These are phyloP conservation scores for Hygrophila difformis DNA, from an alignment of 257 asterid genomes.

Conservation along the genomic window DNA sequence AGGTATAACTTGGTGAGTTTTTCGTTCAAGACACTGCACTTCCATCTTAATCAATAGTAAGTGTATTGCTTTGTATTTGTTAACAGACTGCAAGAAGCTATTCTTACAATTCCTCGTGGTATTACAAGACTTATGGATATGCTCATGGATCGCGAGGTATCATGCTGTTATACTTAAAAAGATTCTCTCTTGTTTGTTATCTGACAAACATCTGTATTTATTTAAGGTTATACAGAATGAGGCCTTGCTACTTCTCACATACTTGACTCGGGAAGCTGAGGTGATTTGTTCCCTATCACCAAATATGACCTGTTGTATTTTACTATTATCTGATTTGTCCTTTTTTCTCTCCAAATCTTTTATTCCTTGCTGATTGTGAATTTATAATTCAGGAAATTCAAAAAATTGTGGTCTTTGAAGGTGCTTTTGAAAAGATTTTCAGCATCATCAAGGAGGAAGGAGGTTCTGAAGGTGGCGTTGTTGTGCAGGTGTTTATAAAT, in stretches of 20 bases:
- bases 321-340: too few relatives aligned
- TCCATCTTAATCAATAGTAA: slow-evolving; percentile 7
- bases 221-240: slow-evolving; percentile 83
- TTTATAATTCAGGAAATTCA: slow-evolving; percentile 74
- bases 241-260: slow-evolving; percentile 78
- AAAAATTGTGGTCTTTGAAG: slow-evolving; percentile 94
- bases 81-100: slow-evolving; percentile 93
- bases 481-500: slow-evolving; percentile 65
- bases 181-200: slow-evolving; percentile 5
- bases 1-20: slow-evolving; percentile 39
- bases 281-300: slow-evolving; percentile 26
- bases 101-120: slow-evolving; percentile 82
- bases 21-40: slow-evolving; percentile 1
- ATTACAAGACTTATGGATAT: slow-evolving; percentile 93
- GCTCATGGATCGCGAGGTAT: slow-evolving; percentile 99
- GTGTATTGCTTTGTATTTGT: slow-evolving; percentile 14
- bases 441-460: slow-evolving; percentile 94
- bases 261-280: slow-evolving; percentile 98
- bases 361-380: neutral
- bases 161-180: slow-evolving; percentile 13
- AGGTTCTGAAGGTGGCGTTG: slow-evolving; percentile 97
- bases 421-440: slow-evolving; percentile 92
- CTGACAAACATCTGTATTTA: slow-evolving; percentile 1
- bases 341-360: neutral
- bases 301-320: too few relatives aligned